phyloP scores from a whole-genome alignment of 2,329 filamentous ascomycete genomes.

The Dryadomyces sulphureus region DNA sequence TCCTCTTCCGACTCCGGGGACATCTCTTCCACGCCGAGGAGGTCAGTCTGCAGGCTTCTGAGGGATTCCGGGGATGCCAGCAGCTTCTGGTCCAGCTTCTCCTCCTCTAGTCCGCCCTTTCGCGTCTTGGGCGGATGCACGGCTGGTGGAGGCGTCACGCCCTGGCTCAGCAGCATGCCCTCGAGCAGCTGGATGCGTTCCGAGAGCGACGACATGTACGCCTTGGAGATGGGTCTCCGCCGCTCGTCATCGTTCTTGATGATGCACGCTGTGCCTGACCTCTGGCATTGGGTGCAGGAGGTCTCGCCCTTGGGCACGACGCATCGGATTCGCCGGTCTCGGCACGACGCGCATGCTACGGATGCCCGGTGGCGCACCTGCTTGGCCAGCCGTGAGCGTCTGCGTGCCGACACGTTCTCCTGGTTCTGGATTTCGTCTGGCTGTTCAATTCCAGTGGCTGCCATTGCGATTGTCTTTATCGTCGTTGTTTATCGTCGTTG shows the following conservation, averaged over 20 bases:
- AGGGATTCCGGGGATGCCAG: too few species aligned
- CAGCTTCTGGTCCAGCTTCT: conserved; percentile 12
- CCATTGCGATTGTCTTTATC: neutral
- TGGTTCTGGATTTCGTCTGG: conserved; percentile 14
- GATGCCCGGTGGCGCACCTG: conserved; percentile 32
- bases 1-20: neutral
- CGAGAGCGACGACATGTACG: conserved; percentile 42
- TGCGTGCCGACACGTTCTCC: conserved; percentile 20
- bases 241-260: conserved; percentile 45
- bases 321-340: conserved; percentile 30
- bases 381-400: conserved; percentile 15
- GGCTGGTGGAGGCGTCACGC: conserved; percentile 32
- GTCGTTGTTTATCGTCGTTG: neutral
- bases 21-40: too few species aligned
- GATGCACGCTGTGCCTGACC: conserved; percentile 33
- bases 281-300: conserved; percentile 36
- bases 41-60: too few species aligned
- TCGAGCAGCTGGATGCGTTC: conserved; percentile 37
- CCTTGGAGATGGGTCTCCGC: conserved; percentile 39
- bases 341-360: conserved; percentile 39
- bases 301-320: conserved; percentile 36
- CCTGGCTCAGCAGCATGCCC: conserved; percentile 32
- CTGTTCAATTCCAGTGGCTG: conserved; percentile 3
- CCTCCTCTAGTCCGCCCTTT: conserved; percentile 17
- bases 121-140: conserved; percentile 37